Conservation (phyloP, 306 rosid species). For the apple (Malus domestica) region ASM211411v1 NC_041805.1:31820501-31821000, state of each 20-base stretch:
- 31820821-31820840: slow-evolving; percentile 1
- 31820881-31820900: slow-evolving; percentile 96
- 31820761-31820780: neutral
- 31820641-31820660: neutral
- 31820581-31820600: too few species aligned
- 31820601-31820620: neutral
- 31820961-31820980: neutral
- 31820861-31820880: slow-evolving; percentile 62
- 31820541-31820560: neutral
- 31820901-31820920: slow-evolving; percentile 91
- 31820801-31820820: neutral
- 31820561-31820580: neutral
- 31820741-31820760: neutral
- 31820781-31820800: neutral
- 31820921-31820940: slow-evolving; percentile 86
- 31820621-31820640: neutral
- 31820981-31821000: slow-evolving; percentile 3
- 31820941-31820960: neutral
- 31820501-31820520: neutral
- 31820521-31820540: neutral
- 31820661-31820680: neutral
- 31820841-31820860: slow-evolving; percentile 5
- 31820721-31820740: neutral
- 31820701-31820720: neutral
- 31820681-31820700: neutral